phyloP scores from a whole-genome alignment of 202 grass and related monocot species.

The Digitaria exilis region DNA sequence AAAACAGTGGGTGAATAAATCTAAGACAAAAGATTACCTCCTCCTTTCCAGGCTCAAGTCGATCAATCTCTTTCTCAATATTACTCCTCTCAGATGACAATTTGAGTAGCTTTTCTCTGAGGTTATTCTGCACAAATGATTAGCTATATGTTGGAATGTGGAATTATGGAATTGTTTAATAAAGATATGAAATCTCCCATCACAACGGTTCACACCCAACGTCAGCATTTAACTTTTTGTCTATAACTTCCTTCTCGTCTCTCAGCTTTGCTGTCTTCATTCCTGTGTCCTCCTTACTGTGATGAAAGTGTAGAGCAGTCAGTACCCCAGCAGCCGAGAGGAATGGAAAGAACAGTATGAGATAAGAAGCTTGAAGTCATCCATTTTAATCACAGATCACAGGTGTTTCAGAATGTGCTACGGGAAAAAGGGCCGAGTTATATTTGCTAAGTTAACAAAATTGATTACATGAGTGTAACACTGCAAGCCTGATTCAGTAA shows the following conservation, averaged over 20 bases:
- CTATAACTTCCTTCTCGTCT: too few species aligned
- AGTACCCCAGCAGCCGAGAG: slow-evolving; percentile 24
- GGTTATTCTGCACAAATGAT: slow-evolving; percentile 64
- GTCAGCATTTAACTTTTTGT: slow-evolving; percentile 91
- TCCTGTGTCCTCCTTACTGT: slow-evolving; percentile 98
- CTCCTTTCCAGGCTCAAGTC: slow-evolving; percentile 70
- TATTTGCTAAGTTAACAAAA: too few species aligned
- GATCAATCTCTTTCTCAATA: slow-evolving; percentile 73
- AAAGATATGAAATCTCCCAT: too few species aligned
- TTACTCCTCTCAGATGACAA: slow-evolving; percentile 73
- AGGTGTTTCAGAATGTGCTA: too few species aligned
- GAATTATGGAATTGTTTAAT: too few species aligned
- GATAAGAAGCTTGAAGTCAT: background rate
- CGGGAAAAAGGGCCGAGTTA: too few species aligned
- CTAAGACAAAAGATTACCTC: slow-evolving; percentile 60
- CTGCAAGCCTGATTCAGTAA: too few species aligned
- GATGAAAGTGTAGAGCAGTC: slow-evolving; percentile 31
- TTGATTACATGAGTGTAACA: too few species aligned
- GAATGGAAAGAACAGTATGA: background rate
- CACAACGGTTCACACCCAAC: too few species aligned
- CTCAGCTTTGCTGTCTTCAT: too few species aligned
- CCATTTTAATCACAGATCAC: too few species aligned
- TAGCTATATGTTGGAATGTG: too few species aligned
- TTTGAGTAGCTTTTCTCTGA: slow-evolving; percentile 75
- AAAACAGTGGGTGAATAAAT: slow-evolving; percentile 13